These are phyloP conservation scores for Thermothelomyces thermophilus DNA, from an alignment of 2,329 filamentous ascomycete genomes.

Conservation along the genomic window DNA sequence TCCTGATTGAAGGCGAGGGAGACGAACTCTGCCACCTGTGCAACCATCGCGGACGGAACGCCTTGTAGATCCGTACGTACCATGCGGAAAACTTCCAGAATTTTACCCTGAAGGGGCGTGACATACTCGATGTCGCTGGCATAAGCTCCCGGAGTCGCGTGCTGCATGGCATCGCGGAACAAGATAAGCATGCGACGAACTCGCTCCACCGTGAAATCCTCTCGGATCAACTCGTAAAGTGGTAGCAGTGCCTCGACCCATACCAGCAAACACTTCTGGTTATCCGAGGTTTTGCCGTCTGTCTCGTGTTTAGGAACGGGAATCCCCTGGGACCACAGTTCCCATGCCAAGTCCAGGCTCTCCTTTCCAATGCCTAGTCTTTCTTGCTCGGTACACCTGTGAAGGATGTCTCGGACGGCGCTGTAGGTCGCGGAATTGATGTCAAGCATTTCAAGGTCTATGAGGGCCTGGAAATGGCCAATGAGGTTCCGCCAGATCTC, in stretches of 20 bases:
- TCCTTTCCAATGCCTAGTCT: constrained; percentile 40
- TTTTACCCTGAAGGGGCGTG: constrained; percentile 64
- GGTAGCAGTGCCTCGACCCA: constrained; percentile 72
- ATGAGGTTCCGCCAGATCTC: constrained; percentile 71
- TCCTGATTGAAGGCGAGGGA: constrained; percentile 57
- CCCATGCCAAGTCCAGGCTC: constrained; percentile 59
- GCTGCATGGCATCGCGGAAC: constrained; percentile 62
- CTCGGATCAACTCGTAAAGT: constrained; percentile 68
- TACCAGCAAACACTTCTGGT: constrained; percentile 78
- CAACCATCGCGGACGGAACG: constrained; percentile 61
- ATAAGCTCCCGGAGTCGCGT: constrained; percentile 61
- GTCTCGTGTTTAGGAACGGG: constrained; percentile 41
- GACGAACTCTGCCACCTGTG: constrained; percentile 63
- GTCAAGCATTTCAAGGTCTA: constrained; percentile 59
- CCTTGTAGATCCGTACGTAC: constrained; percentile 60
- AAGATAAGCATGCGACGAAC: constrained; percentile 65
- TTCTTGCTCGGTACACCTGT: constrained; percentile 38
- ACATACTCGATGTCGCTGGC: constrained; percentile 65
- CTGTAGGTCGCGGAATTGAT: constrained; percentile 67
- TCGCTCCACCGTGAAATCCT: constrained; percentile 54
- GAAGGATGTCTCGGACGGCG: constrained; percentile 58
- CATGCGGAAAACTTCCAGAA: constrained; percentile 60
- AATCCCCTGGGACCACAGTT: constrained; percentile 62
- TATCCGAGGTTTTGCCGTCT: constrained; percentile 48
- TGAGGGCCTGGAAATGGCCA: constrained; percentile 56